phyloP scores from a whole-genome alignment of 768 basidiomycete species.

The Rhodotorula toruloides region DNA sequence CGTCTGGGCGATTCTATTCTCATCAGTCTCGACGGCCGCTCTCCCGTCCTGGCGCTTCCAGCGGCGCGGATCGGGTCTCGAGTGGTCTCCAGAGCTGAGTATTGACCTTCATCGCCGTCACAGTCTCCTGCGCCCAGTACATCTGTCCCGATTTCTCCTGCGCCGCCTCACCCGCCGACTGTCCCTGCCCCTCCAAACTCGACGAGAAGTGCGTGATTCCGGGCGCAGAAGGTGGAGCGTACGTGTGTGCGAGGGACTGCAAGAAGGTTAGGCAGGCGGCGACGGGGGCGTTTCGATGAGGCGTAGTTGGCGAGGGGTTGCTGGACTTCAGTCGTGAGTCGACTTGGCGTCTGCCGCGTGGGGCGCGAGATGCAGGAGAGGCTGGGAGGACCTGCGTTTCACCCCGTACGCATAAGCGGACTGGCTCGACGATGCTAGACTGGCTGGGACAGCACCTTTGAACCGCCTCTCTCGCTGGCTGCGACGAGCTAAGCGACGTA shows the following conservation, averaged over 20 bases:
- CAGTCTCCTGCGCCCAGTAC: conserved; percentile 7
- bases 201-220: conserved; percentile 10
- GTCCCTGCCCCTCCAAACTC: conserved; percentile 7
- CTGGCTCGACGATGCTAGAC: too few species aligned
- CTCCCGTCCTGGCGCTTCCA: too few species aligned
- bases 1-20: too few species aligned
- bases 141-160: conserved; percentile 22
- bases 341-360: not conserved
- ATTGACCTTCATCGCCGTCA: not conserved
- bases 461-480: too few species aligned
- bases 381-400: too few species aligned
- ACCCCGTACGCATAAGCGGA: too few species aligned
- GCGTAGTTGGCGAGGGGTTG: not conserved
- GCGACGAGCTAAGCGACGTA: too few species aligned
- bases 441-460: too few species aligned
- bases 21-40: not conserved
- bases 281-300: not conserved
- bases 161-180: conserved; percentile 3
- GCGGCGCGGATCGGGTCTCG: too few species aligned
- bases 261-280: not conserved
- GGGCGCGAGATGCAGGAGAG: too few species aligned
- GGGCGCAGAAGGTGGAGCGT: not conserved
- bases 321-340: too few species aligned
- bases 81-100: too few species aligned
- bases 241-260: conserved; percentile 27